Percentiles rank a stretch among this genome's conserved stretches.
These are phyloP conservation scores for Mortierella alpina DNA, from an alignment of 192 early-diverging fungal species.

Conservation along the genomic window DNA sequence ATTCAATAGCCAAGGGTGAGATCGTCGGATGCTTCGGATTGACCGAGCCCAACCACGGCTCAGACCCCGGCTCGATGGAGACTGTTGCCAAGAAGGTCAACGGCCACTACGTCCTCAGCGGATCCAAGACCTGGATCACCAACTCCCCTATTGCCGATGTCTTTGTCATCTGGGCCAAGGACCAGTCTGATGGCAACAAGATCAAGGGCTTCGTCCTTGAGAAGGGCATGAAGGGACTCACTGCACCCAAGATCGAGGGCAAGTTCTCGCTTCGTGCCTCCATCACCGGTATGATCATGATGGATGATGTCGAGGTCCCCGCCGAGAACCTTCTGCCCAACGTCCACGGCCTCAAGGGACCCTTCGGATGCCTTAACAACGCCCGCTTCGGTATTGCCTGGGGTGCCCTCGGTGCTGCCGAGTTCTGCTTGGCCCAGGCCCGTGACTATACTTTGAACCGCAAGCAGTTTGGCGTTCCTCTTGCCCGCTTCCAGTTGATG, in stretches of 20 bases:
- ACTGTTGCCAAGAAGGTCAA: slow-evolving; percentile 83
- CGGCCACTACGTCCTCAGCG: slow-evolving; percentile 82
- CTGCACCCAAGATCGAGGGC: slow-evolving; percentile 90
- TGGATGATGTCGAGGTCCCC: slow-evolving; percentile 97
- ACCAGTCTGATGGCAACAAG: slow-evolving; percentile 75
- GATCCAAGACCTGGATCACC: slow-evolving; percentile 99
- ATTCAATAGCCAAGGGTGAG: slow-evolving; percentile 79
- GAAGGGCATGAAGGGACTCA: slow-evolving; percentile 93
- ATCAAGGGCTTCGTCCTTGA: slow-evolving; percentile 97
- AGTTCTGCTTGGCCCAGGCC: slow-evolving; percentile 89
- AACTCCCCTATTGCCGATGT: slow-evolving; percentile 98
- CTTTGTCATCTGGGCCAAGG: slow-evolving; percentile 97
- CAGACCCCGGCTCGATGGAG: slow-evolving; percentile 94
- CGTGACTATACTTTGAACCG: slow-evolving; percentile 91
- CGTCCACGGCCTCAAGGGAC: slow-evolving; percentile 91
- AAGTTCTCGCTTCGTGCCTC: slow-evolving; percentile 96
- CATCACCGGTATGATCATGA: slow-evolving; percentile 97
- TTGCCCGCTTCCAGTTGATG: slow-evolving; percentile 93
- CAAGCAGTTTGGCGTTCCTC: slow-evolving; percentile 92
- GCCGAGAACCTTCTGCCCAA: slow-evolving; percentile 91
- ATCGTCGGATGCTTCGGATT: slow-evolving; percentile 93
- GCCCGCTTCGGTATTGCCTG: slow-evolving; percentile 97
- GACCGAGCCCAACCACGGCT: slow-evolving; percentile 98
- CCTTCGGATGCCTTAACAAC: slow-evolving; percentile 98
- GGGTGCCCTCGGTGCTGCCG: slow-evolving; percentile 96